Conservation (phyloP, 768 basidiomycete genomes). For the Mycena vulgaris region DNA sequence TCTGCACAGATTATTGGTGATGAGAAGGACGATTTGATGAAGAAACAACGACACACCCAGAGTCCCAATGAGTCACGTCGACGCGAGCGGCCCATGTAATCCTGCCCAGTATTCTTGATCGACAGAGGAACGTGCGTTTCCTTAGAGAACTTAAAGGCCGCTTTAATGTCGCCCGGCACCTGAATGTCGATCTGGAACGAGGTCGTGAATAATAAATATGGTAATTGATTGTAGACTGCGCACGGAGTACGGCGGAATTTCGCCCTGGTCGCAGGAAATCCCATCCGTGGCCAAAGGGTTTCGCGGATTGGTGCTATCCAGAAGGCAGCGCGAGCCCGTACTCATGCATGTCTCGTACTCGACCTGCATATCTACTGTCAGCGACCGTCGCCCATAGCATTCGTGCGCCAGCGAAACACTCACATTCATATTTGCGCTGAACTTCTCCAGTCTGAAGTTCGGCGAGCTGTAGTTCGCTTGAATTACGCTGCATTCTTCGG, state of each 20-base stretch:
- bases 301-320: neutral
- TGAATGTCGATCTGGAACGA: constrained; percentile 42
- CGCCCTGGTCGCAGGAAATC: constrained; percentile 23
- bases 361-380: neutral
- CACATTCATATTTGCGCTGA: constrained; percentile 24
- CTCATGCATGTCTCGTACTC: constrained; percentile 22
- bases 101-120: constrained; percentile 50
- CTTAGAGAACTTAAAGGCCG: constrained; percentile 42
- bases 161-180: constrained; percentile 37
- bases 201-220: neutral
- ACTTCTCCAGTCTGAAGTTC: constrained; percentile 11
- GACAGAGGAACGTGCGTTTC: constrained; percentile 39
- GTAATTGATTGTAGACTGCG: neutral
- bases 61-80: constrained; percentile 40
- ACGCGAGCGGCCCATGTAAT: constrained; percentile 45
- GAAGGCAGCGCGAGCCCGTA: constrained; percentile 3
- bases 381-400: neutral
- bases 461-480: constrained; percentile 24
- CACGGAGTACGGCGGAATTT: constrained; percentile 28
- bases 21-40: neutral
- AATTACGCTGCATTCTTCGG: neutral
- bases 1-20: constrained; percentile 1
- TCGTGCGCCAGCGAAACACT: neutral
- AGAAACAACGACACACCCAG: constrained; percentile 33
- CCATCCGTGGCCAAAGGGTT: neutral